A percentile compares a stretch with the other conserved stretches of the same genome.
Evolutionary conservation across 441 rosid species (phyloP).

Genomic region (Syzygium malaccense): DNA sequence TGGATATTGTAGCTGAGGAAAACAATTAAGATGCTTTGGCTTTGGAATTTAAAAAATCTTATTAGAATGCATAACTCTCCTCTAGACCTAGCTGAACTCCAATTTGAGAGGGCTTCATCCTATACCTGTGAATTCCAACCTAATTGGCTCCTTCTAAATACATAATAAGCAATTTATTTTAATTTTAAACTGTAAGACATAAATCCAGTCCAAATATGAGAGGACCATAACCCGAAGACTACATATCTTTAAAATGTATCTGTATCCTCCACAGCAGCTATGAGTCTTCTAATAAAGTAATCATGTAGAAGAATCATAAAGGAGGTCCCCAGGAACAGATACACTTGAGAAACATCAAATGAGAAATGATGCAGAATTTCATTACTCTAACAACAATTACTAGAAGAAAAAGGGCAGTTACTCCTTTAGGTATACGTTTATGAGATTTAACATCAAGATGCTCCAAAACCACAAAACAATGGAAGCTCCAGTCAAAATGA

Average conservation of each 20-base stretch:
- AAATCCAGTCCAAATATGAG: not conserved
- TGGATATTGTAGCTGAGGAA: constrained; percentile 71
- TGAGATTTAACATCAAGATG: not conserved
- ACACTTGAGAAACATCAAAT: not conserved
- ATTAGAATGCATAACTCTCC: not conserved
- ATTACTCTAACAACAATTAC: not conserved
- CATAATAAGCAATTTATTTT: not conserved
- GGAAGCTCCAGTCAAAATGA: not conserved
- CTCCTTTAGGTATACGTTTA: not conserved
- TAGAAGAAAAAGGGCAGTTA: not conserved
- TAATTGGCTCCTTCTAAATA: not conserved
- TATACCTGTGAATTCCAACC: not conserved
- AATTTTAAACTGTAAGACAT: not conserved
- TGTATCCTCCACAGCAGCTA: not conserved
- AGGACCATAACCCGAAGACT: not conserved
- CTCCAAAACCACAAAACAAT: not conserved
- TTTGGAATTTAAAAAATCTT: not conserved
- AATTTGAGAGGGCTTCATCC: not conserved
- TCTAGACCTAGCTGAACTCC: not conserved
- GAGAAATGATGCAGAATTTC: not conserved
- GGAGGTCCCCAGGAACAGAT: not conserved
- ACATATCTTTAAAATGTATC: not conserved
- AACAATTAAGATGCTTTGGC: not conserved
- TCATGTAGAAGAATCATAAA: not conserved
- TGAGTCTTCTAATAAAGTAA: not conserved